Percentiles rank a stretch among this genome's conserved stretches.
These are phyloP conservation scores for Trichoderma gamsii DNA, from an alignment of 495 filamentous ascomycete genomes.

Conservation along the genomic window DNA sequence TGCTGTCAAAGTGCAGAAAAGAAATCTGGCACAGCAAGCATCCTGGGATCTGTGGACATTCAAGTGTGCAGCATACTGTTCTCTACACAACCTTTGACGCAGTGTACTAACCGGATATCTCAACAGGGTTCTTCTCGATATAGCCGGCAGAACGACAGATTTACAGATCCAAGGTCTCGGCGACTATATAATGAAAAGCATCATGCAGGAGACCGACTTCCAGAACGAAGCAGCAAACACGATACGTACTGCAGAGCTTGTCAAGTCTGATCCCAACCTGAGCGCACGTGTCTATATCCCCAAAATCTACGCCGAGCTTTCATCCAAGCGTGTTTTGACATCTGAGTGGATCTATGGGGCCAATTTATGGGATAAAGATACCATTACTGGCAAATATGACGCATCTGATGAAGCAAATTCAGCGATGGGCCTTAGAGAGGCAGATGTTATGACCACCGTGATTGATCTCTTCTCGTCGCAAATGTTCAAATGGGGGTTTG, in stretches of 20 bases:
- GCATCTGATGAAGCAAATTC: slow-evolving; percentile 64
- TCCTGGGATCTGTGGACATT: slow-evolving; percentile 94
- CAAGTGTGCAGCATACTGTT: slow-evolving; percentile 50
- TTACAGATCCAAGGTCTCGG: slow-evolving; percentile 82
- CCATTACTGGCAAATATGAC: slow-evolving; percentile 73
- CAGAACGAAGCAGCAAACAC: slow-evolving; percentile 84
- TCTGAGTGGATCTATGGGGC: slow-evolving; percentile 98
- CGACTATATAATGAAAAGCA: slow-evolving; percentile 79
- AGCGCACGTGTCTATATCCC: slow-evolving; percentile 81
- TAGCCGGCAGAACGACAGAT: slow-evolving; percentile 78
- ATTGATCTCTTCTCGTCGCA: slow-evolving; percentile 90
- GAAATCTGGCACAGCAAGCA: slow-evolving; percentile 82
- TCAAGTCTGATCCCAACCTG: slow-evolving; percentile 72
- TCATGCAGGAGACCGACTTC: slow-evolving; percentile 91
- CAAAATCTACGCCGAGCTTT: slow-evolving; percentile 72
- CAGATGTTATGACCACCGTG: slow-evolving; percentile 91
- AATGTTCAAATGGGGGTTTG: slow-evolving; percentile 91
- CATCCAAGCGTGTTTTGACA: slow-evolving; percentile 79
- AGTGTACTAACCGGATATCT: background rate
- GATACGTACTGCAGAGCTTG: slow-evolving; percentile 71
- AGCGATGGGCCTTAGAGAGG: slow-evolving; percentile 77
- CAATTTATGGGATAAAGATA: slow-evolving; percentile 79
- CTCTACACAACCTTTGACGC: background rate
- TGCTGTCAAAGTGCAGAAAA: slow-evolving; percentile 94
- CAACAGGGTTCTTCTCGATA: slow-evolving; percentile 60